Evolutionary conservation across 2,329 filamentous ascomycete species (phyloP), one percentile per base, ranked within the genome.

Genomic region (Sarocladium kiliense): DNA sequence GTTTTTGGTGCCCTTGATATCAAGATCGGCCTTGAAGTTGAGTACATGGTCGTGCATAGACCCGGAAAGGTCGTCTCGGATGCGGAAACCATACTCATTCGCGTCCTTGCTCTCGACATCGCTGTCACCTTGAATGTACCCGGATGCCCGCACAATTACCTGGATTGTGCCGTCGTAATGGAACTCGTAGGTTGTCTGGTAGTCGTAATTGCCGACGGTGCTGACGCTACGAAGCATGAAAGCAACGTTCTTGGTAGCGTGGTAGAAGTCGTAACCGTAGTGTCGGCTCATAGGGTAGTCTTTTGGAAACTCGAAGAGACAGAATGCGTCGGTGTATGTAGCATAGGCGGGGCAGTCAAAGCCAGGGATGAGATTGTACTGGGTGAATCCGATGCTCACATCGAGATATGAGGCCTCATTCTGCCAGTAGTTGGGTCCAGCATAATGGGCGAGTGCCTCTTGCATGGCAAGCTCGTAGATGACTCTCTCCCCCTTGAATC

Each of bases 31-130:
- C 61, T 82, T 82, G 69, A 75, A 81, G 59, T 77, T 80, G 36
- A 81, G 61, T 1, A 82, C 77, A 59, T 82, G 79, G 63, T 81
- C 77, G 63, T 82, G 79, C 71, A 81, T 79, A 26, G 70, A 73
- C 5, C 77, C 77, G 1, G 70, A 72, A 1, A 79, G 65, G 25
- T 66, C 64, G 54, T 80, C 74, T 57, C 78, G 74, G 49, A 81
- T 77, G 30, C 72, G 66, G 61, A 70, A 80, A 5, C 78, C 78
- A 55, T n/a, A 80, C 53, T 75, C 73, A 7, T 42, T 21, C 2
- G 70, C 62, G 51, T 77, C 77, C 1, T 71, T 63, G 50, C 77
- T 76, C 37, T 74, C 63, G 2, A 69, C 69, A 53, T 71, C 77
- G 62, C 72, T 78, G 0, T 77, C 74, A 1, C 70, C 61, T n/a